phyloP scores from a whole-genome alignment of 129 eudicot genomes.

The Escallonia rubra region DNA sequence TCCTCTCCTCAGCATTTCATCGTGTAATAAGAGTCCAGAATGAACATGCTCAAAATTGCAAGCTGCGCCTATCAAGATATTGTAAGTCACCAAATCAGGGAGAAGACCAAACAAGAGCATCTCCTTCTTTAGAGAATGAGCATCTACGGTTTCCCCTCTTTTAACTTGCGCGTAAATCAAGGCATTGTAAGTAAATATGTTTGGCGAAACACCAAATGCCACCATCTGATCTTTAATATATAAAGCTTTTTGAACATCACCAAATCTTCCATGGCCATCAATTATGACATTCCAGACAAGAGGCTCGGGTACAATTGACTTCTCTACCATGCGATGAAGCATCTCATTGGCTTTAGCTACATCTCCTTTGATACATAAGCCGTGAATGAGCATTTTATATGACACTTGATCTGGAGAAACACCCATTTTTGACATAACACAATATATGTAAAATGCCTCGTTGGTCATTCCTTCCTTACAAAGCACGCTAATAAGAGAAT shows the following conservation, averaged over 20 bases:
- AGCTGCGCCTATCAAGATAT: conserved; percentile 69
- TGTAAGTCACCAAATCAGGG: conserved; percentile 74
- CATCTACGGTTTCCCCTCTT: conserved; percentile 39
- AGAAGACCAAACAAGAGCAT: conserved; percentile 42
- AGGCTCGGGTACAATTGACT: conserved; percentile 47
- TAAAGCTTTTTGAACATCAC: conserved; percentile 38
- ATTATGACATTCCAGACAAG: conserved; percentile 64
- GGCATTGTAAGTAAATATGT: conserved; percentile 68
- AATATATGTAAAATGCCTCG: conserved; percentile 57
- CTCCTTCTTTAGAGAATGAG: conserved; percentile 44
- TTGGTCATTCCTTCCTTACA: conserved; percentile 40
- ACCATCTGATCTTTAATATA: conserved; percentile 46
- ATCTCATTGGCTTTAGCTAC: conserved; percentile 37
- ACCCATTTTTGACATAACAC: conserved; percentile 62
- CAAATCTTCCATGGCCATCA: conserved; percentile 56
- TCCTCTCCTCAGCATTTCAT: conserved; percentile 63
- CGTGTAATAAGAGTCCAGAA: conserved; percentile 41
- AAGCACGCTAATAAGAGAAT: conserved; percentile 49
- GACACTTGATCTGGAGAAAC: conserved; percentile 56
- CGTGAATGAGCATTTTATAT: conserved; percentile 51
- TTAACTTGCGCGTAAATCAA: conserved; percentile 41
- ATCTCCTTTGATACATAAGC: conserved; percentile 50
- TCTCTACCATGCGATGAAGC: conserved; percentile 50
- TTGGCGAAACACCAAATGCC: conserved; percentile 48
- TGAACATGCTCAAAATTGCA: conserved; percentile 42